Base-by-base conservation (phyloP, 768 basidiomycete genomes). In the Tulasnella sp. region DNA sequence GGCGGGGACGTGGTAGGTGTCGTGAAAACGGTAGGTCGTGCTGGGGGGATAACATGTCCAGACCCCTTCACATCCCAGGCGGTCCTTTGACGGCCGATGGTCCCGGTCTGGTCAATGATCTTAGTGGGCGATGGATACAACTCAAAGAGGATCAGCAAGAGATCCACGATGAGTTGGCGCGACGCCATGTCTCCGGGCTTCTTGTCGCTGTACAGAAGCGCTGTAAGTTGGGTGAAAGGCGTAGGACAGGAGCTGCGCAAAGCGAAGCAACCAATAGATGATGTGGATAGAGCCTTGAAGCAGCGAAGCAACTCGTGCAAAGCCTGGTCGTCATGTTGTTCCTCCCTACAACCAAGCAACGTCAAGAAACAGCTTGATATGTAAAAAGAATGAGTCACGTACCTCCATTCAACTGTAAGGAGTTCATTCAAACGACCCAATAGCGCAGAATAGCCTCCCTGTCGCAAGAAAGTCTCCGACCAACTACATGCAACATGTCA, bases 401-500 rank as follows among this genome's bases (percentile, higher is more conserved):
- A 89, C 90, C 95, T 84, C 96, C 96, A 99, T 72, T 99, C 96
- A 34, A 97, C 82, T 66, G 93, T 88, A 1, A 99, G 77, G 17
- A 98, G 78, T 71, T 99, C 94, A 61, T 92, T 88, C 23, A 98
- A 73, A 56, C 91, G 77, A 0, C 84, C 88, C 43, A 97, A 70
- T 30, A 99, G 73, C 1, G 86, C 84, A 9, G 82, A 78, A 67
- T 98, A 99, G 1, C 96, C 96, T 15, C 92, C 90, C 23, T 81
- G 71, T 51, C 78, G 78, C 50, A 96, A 70, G 68, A 98, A 98
- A 45, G 84, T 83, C 65, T 89, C 79, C 11, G 96, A 85, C 94
- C 95, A 97, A 56, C 91, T 94, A 61, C 0, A 54, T 45, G 50
- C n/a, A 58, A 15, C n/a, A 52, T 27, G 42, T 48, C 3, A 29